Base-by-base conservation (phyloP, 1,284 basidiomycete genomes). In the Kwoniella shivajii region DNA sequence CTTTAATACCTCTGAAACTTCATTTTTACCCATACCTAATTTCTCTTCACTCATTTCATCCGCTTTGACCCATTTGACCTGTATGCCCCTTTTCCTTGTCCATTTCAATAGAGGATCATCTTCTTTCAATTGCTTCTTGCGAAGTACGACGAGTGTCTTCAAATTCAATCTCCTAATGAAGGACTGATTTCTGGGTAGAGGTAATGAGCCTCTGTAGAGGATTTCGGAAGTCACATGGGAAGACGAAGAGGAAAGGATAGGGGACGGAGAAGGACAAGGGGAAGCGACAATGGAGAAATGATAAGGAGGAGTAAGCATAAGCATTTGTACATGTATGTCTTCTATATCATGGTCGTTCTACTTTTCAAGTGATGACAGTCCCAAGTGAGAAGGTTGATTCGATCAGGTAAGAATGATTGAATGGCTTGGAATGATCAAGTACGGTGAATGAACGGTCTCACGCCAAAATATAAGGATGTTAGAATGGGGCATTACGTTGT, bases 131-230 rank as follows among this genome's bases (percentile, higher is more conserved):
- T 59, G 46, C 68, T 86, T 86, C 61, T 79, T 79, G 24, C 80
- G 76, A 13, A 87, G 77, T 16, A 81, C 79, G 1, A 78, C 53
- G 57, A 87, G 82, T 54, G 86, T 86, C 29, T 82, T 82, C 14
- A 84, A 78, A 0, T 84, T 68, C 11, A 86, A 73, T 9, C 68
- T 55, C 9, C 56, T 54, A 5, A 75, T 22, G 53, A 74, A 75
- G 4, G 67, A 52, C 6, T 71, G 60, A 49, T 75, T 76, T 22
- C 73, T 67, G n/a, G 57, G 50, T 0, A 63, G 64, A 0, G 75
- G 75, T 16, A 73, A 49, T 1, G 73, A 67, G 1, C 71, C 75
- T 30, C 75, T 59, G 50, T 75, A 76, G 18, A 76, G 66, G 24
- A 71, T 66, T 27, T 75, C 57, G n/a, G 29, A 26, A 24, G 26